Conservation (phyloP, 2,329 filamentous ascomycete species). For the Pseudocercospora ulei region DNA sequence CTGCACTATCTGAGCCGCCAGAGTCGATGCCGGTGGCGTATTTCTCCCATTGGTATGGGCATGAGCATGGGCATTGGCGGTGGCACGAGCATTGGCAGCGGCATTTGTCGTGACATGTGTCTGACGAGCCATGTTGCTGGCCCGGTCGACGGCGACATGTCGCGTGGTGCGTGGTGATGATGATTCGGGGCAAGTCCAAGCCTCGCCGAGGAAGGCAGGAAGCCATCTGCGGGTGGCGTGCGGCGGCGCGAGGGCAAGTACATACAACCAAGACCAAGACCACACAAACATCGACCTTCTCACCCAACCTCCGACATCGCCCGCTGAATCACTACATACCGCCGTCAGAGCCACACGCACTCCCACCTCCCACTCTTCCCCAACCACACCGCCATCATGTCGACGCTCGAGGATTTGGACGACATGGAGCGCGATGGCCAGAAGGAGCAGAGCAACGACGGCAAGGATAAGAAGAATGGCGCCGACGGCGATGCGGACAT, state of each 20-base stretch:
- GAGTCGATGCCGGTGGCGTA: conserved; percentile 62
- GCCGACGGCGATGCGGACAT: conserved; percentile 69
- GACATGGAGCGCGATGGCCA: conserved; percentile 72
- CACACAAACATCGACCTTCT: conserved; percentile 1
- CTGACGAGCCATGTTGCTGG: conserved; percentile 36
- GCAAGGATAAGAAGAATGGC: conserved; percentile 45
- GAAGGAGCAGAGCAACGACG: conserved; percentile 55
- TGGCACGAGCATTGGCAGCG: conserved; percentile 11
- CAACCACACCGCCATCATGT: conserved; percentile 50
- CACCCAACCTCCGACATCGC: not conserved
- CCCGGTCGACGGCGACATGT: not conserved
- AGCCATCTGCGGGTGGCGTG: no score
- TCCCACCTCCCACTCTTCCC: not conserved
- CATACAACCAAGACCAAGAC: not conserved
- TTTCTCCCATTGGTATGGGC: conserved; percentile 29
- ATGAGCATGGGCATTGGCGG: conserved; percentile 14
- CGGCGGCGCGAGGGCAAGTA: no score
- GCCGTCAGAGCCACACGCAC: not conserved
- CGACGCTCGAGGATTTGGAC: conserved; percentile 84
- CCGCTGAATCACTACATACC: not conserved
- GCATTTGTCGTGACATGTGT: conserved; percentile 10
- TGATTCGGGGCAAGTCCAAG: no score
- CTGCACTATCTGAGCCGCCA: conserved; percentile 78
- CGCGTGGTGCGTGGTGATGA: no score
- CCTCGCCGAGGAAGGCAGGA: no score